phyloP scores from a whole-genome alignment of 1,284 basidiomycete species.

The Sporisorium scitamineum region DNA sequence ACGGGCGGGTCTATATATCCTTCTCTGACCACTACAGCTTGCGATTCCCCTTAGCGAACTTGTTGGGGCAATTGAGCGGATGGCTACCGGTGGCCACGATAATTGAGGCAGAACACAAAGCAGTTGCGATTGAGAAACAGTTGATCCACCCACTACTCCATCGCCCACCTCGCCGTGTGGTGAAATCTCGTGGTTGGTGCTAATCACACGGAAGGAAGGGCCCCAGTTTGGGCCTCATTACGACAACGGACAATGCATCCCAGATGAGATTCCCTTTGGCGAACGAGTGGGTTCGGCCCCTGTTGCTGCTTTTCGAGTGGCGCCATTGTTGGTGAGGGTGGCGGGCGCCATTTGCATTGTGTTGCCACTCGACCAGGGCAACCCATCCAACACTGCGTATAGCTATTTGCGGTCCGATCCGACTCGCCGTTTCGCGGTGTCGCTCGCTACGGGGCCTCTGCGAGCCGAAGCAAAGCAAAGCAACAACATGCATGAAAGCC shows the following conservation, averaged over 20 bases:
- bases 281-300: constrained; percentile 1
- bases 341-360: neutral
- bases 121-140: neutral
- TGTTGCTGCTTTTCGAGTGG: constrained; percentile 2
- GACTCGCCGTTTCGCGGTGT: neutral
- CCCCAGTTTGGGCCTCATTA: neutral
- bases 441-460: neutral
- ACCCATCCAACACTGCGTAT: neutral
- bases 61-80: neutral
- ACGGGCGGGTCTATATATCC: neutral
- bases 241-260: neutral
- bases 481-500: neutral
- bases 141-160: neutral
- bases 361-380: neutral
- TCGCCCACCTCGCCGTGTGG: neutral
- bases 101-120: neutral
- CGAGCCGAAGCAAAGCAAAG: neutral
- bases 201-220: neutral
- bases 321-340: neutral
- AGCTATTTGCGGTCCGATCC: neutral
- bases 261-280: neutral
- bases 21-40: neutral
- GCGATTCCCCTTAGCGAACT: neutral
- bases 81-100: neutral
- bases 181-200: neutral